phyloP scores from a whole-genome alignment of 1,284 basidiomycete species.

The Laetiporus sulphureus region DNA sequence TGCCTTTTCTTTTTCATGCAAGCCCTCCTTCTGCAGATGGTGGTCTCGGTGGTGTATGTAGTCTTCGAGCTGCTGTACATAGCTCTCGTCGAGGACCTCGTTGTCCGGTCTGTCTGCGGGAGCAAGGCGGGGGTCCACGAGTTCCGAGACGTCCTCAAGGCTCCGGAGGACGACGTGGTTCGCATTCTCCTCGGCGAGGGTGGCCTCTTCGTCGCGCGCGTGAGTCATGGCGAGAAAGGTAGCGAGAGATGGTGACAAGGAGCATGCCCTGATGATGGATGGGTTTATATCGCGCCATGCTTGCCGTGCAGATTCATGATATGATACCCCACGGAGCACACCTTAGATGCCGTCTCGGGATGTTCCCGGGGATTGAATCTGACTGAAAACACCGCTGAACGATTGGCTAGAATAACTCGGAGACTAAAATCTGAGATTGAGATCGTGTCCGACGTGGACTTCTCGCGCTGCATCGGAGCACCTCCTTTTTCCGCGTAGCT shows the following conservation, averaged over 20 bases:
- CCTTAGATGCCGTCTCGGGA: neutral
- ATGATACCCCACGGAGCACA: too few relatives aligned
- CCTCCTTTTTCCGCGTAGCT: too few relatives aligned
- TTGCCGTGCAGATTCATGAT: neutral
- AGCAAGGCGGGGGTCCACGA: constrained; percentile 23
- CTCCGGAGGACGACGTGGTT: constrained; percentile 13
- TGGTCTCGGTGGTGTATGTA: constrained; percentile 21
- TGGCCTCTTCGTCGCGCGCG: constrained; percentile 16
- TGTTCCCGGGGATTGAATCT: neutral
- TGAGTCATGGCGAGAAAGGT: neutral
- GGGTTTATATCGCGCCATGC: neutral
- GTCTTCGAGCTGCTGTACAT: constrained; percentile 20
- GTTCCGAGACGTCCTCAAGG: constrained; percentile 18
- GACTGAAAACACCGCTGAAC: neutral
- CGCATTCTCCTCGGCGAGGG: constrained; percentile 9
- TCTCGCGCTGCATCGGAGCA: too few relatives aligned
- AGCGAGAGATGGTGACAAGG: neutral
- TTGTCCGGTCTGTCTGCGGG: constrained; percentile 16
- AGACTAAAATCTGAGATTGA: too few relatives aligned
- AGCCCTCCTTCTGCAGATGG: constrained; percentile 9
- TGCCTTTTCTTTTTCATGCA: neutral
- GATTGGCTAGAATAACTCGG: neutral
- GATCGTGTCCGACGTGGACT: too few relatives aligned
- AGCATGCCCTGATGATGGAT: neutral
- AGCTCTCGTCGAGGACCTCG: constrained; percentile 21